A percentile compares a stretch with the other conserved stretches of the same genome.
Conservation (phyloP, 148 eudicot genomes). For the Polygonum maritimum region DNA sequence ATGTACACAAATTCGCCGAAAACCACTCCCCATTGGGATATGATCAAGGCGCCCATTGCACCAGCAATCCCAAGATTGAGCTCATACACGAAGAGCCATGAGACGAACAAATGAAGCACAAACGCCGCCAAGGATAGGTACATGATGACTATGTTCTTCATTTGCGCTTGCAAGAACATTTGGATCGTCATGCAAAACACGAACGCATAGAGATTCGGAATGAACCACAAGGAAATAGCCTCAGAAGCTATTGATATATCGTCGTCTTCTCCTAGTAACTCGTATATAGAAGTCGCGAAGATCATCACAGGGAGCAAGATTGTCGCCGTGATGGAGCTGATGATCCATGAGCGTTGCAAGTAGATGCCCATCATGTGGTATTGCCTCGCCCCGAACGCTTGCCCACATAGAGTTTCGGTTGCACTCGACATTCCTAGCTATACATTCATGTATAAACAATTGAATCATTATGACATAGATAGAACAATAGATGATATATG, state of each 20-base stretch:
- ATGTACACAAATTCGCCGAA: slow-evolving; percentile 6
- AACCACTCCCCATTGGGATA: slow-evolving; percentile 11
- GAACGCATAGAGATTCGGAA: slow-evolving; percentile 10
- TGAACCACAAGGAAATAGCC: slow-evolving; percentile 12
- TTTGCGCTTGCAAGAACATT: slow-evolving; percentile 16
- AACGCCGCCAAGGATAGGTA: background rate
- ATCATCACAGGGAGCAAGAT: slow-evolving; percentile 7
- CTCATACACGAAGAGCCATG: slow-evolving; percentile 11
- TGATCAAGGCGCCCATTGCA: slow-evolving; percentile 14
- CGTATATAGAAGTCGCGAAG: slow-evolving; percentile 10
- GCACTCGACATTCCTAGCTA: slow-evolving; percentile 20
- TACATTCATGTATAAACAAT: background rate
- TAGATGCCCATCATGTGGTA: slow-evolving; percentile 20
- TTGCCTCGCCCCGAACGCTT: slow-evolving; percentile 19
- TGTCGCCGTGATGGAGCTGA: background rate
- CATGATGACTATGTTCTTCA: slow-evolving; percentile 12
- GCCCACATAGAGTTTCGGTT: slow-evolving; percentile 20
- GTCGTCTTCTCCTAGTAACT: slow-evolving; percentile 11
- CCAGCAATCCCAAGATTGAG: slow-evolving; percentile 10
- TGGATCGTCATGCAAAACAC: slow-evolving; percentile 11
- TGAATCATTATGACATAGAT: too few species aligned
- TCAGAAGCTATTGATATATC: slow-evolving; percentile 3
- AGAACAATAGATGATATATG: too few species aligned
- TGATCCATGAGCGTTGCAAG: slow-evolving; percentile 20
- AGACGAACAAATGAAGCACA: slow-evolving; percentile 6